Base-by-base conservation (phyloP, 1,284 basidiomycete genomes). In the Boletus sp. region DNA sequence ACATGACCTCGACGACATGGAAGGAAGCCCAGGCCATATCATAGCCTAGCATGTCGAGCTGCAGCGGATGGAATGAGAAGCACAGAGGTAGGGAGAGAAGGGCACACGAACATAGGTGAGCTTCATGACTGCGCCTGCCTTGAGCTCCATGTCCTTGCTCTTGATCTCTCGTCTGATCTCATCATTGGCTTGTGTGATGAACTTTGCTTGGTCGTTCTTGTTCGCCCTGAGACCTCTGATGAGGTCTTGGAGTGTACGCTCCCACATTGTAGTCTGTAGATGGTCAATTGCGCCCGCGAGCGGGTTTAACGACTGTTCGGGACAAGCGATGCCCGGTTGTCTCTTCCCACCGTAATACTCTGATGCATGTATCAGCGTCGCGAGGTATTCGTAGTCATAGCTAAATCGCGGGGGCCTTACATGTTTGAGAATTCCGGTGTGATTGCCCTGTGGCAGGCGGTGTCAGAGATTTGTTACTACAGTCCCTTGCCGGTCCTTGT, bases 1-100 rank as follows among this genome's bases (percentile, higher is more conserved):
- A 96, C 97, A 99, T 99, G 71, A 97, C 94, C 73, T 99, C 97
- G 17, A 99, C 90, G 60, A 99, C 92, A 76, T 97, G 90, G 73
- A 98, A 98, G 9, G 95, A 90, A 37, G 90, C 91, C 90, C 91
- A 95, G 67, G 82, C 84, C 89, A 94, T 94, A 75, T 93, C 90
- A 71, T 95, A 90, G 47, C 94, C 94, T 19, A 97, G 77, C 95
- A 97, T 97, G 70, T 96, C 93, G 65, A 97, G 87, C 93, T 94
- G 73, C 48, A 47, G 62, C 55, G 35, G 30, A 61, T 65, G 59
- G 66, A 56, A 21, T 48, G 56, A 50, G 59, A 14, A 33, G 56
- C 48, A 35, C 44, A 44, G 28, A 52, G 27, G n/a, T 13, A 13
- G 21, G 8, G 7, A 58, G 48, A 27, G 27, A 64, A 28, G 53